Evolutionary conservation across 2,329 filamentous ascomycete species (phyloP).

Genomic region (Ascosphaera aggregata): DNA sequence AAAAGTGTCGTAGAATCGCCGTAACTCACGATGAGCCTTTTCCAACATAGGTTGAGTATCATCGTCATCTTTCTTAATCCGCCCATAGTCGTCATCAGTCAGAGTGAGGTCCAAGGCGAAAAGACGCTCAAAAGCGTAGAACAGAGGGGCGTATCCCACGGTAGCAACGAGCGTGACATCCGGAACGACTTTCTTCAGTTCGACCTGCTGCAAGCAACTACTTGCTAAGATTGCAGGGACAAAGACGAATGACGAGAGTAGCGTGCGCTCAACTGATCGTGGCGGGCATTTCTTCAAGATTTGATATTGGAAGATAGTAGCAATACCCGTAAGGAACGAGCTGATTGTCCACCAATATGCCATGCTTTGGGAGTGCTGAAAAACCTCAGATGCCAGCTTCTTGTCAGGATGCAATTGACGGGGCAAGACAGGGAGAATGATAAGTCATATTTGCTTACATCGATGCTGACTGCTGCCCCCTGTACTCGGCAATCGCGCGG

Average conservation of each 20-base stretch:
- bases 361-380: neutral
- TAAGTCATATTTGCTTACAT: too few species aligned
- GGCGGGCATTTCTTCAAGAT: neutral
- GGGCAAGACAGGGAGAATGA: too few species aligned
- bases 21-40: neutral
- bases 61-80: neutral
- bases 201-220: neutral
- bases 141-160: neutral
- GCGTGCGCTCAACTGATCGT: neutral
- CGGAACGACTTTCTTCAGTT: neutral
- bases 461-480: too few species aligned
- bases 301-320: neutral
- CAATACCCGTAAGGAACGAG: neutral
- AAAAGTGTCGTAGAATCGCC: slow-evolving; percentile 1
- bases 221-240: neutral
- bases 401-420: neutral
- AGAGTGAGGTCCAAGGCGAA: neutral
- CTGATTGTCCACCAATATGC: neutral
- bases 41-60: neutral
- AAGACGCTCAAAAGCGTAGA: neutral
- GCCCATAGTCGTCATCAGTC: neutral
- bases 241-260: neutral
- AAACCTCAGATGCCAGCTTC: neutral
- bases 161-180: neutral
- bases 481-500: too few species aligned